Conservation (phyloP, 345 rosid genomes). For the Kandelia obovata region DNA sequence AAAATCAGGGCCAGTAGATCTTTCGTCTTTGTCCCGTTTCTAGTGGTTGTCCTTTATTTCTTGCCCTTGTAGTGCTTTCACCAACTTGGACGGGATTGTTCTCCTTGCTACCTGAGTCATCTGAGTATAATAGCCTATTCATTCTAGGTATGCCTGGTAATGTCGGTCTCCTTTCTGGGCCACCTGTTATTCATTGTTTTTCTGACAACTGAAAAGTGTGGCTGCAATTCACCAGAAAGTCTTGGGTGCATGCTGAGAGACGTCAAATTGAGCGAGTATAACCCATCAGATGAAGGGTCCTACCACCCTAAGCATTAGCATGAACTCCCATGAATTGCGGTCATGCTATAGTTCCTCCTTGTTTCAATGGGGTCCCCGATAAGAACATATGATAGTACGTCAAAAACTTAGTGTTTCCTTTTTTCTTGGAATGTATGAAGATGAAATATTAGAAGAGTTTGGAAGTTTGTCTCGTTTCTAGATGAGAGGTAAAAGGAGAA, state of each 20-base stretch:
- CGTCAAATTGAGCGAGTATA: slow-evolving; percentile 30
- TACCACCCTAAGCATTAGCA: neutral
- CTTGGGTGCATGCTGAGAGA: slow-evolving; percentile 7
- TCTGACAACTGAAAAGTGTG: slow-evolving; percentile 22
- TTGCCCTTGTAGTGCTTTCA: slow-evolving; percentile 11
- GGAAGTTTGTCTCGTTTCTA: neutral
- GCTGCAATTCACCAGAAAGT: slow-evolving; percentile 7
- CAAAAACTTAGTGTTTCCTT: too few species aligned
- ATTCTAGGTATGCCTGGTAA: slow-evolving; percentile 17
- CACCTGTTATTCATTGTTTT: slow-evolving; percentile 21
- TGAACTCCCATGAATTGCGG: slow-evolving; percentile 4
- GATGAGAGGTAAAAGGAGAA: slow-evolving; percentile 1
- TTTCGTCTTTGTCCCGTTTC: slow-evolving; percentile 1
- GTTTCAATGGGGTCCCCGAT: neutral
- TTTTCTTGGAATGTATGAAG: too few species aligned
- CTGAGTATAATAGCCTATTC: slow-evolving; percentile 5
- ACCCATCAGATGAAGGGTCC: slow-evolving; percentile 15
- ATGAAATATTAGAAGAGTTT: too few species aligned
- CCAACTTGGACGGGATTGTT: slow-evolving; percentile 15
- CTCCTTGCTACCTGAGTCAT: slow-evolving; percentile 10
- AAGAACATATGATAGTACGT: neutral
- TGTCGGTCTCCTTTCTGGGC: slow-evolving; percentile 27
- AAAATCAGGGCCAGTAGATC: slow-evolving; percentile 8
- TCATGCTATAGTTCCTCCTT: slow-evolving; percentile 1
- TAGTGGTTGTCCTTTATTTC: slow-evolving; percentile 5